Conservation (phyloP, 1,139 yeast genomes). For the Taiozyma sp. region DNA sequence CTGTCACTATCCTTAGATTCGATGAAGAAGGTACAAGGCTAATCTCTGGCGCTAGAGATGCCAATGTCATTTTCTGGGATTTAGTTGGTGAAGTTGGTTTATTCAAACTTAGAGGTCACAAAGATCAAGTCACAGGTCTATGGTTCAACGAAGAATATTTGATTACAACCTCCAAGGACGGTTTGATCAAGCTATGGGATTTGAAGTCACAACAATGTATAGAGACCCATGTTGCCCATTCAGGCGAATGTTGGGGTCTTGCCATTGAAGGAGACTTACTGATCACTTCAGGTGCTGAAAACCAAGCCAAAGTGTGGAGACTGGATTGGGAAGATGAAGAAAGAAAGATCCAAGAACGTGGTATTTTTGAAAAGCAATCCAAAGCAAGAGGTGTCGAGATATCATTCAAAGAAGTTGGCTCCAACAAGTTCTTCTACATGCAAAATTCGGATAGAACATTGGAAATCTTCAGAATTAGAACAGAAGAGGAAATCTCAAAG, state of each 20-base stretch:
- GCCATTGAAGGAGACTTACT: constrained; percentile 41
- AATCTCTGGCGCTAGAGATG: constrained; percentile 81
- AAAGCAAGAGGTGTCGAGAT: constrained; percentile 67
- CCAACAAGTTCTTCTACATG: constrained; percentile 50
- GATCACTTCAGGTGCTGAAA: constrained; percentile 73
- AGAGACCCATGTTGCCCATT: constrained; percentile 92
- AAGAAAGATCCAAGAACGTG: constrained; percentile 54
- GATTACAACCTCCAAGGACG: constrained; percentile 79
- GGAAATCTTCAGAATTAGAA: constrained; percentile 77
- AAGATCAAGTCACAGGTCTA: constrained; percentile 78
- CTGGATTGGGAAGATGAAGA: constrained; percentile 39
- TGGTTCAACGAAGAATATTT: constrained; percentile 65
- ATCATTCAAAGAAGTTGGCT: constrained; percentile 40
- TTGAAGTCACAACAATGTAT: constrained; percentile 81
- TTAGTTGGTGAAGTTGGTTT: constrained; percentile 88
- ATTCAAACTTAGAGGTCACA: constrained; percentile 81
- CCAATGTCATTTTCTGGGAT: constrained; percentile 89
- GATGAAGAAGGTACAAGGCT: constrained; percentile 81
- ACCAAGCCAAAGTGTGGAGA: constrained; percentile 81
- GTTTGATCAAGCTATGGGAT: constrained; percentile 90
- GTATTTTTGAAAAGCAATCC: constrained; percentile 71
- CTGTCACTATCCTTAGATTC: constrained; percentile 61
- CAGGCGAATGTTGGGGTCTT: constrained; percentile 89
- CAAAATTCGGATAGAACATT: constrained; percentile 77
- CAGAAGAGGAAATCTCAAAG: constrained; percentile 72